Conservation (phyloP, 208 protist species). For the Entamoeba invadens region DNA sequence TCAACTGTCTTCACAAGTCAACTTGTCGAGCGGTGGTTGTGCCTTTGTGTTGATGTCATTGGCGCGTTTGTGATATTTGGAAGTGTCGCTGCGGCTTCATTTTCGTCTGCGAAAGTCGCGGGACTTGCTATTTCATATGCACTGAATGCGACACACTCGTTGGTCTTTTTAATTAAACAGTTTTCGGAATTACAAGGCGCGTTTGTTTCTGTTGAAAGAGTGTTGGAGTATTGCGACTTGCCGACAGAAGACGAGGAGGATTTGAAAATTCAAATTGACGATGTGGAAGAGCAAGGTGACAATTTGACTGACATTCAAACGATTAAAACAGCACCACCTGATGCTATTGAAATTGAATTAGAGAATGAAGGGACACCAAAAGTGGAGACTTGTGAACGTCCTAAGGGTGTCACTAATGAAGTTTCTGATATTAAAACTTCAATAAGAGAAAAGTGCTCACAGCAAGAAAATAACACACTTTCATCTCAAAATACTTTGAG, state of each 20-base stretch:
- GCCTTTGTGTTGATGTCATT: conserved; percentile 9
- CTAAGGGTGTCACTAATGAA: too few relatives aligned
- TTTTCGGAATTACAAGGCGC: not conserved
- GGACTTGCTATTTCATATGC: not conserved
- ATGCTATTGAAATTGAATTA: too few relatives aligned
- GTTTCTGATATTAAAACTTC: too few relatives aligned
- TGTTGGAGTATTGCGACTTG: not conserved
- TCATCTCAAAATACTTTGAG: too few relatives aligned
- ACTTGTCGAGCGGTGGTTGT: not conserved
- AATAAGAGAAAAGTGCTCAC: too few relatives aligned
- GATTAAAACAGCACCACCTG: not conserved
- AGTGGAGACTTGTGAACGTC: not conserved
- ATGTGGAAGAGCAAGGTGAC: not conserved
- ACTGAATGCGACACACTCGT: not conserved
- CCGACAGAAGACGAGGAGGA: not conserved
- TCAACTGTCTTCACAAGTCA: not conserved
- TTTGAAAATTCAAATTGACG: too few relatives aligned
- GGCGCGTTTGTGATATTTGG: not conserved
- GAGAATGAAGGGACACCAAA: not conserved
- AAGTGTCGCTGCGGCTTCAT: not conserved
- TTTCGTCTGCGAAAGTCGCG: not conserved
- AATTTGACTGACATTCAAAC: not conserved
- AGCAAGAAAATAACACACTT: too few relatives aligned
- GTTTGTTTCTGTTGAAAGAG: not conserved
- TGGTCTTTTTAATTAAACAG: not conserved